Evolutionary conservation across 2,329 filamentous ascomycete genomes (phyloP), one percentile per base, ranked within the genome.

Genomic region (Cladosporium sp.): DNA sequence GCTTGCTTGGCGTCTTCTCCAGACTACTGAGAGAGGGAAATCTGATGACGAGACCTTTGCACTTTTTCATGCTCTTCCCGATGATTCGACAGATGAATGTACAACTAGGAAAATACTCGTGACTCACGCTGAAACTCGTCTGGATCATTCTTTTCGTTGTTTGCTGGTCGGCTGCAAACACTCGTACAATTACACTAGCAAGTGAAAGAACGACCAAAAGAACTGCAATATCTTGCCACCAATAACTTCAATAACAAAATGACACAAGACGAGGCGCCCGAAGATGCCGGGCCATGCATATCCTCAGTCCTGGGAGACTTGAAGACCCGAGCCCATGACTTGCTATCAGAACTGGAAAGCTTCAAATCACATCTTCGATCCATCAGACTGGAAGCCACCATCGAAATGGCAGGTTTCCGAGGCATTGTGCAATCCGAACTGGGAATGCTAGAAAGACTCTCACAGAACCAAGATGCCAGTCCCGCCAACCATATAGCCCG

Each of bases 401-500:
- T 68, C 50, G 66, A 68, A 49, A 45, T 67, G 25, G 59, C 59
- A 12, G 59, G 63, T 36, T 69, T 67, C 53, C 56, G 61, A 22
- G 57, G 59, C 38, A 65, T 59, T 7, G 60, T 69, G n/a, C 60
- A 60, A 29, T 67, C 67, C 1, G 67, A 69, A 50, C 43, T 63
- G 12, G 53, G 40, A 15, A 64, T 64, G 57, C 55, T 69, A 11
- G 58, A 64, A 27, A 53, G 62, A 16, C 53, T 67, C 2, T 39
- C 51, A 7, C 53, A 52, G 32, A 61, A 62, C 39, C 58, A 60
- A 4, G 52, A 58, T 18, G 55, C 51, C 20, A 56, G 54, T 13
- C 48, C 55, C 4, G 61, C 55, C 19, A 62, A 72, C n/a, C 80
- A 85, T 60, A 75, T 78, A 22, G 69, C 85, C 39, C 74, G 78